Evolutionary conservation across 2,329 filamentous ascomycete species (phyloP), one percentile per base, ranked within the genome.

Genomic region (Zymoseptoria pseudotritici): DNA sequence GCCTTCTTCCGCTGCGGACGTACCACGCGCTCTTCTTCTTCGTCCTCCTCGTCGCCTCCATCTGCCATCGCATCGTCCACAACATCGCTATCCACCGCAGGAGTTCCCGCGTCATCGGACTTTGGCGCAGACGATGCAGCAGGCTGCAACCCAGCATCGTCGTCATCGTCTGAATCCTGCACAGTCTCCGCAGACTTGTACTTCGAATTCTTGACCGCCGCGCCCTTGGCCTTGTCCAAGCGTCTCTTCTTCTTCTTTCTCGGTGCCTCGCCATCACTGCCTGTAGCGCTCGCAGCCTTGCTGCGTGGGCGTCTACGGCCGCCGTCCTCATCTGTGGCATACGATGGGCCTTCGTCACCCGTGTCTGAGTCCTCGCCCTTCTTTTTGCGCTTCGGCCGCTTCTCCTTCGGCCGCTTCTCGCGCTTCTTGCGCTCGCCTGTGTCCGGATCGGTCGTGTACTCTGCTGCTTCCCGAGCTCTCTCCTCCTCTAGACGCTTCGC

Each of bases 151-250:
- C 59, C 66, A 53, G 59, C 67, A n/a, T 62, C 62, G 2, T 80
- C 80, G 11, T 83, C 83, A 17, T 83, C 84, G 64, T 89, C 87
- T 62, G 87, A 90, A 63, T 93, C 89, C 52, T 90, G 87, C 26
- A 96, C 86, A 63, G 91, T 84, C 75, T 96, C 91, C 1, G 83
- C 86, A 55, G 88, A 92, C 82, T 96, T 96, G 80, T 84, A 96
- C 75, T 96, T 95, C 73, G 64, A 66, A 53, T 62, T 67, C 60
- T 68, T 70, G 74, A 75, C 65, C 55, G 73, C 75, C 63, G 70
- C 68, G 66, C 71, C 67, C 69, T 83, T 83, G 61, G 82, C 75
- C 66, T 85, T 83, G 56, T 86, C 69, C 69, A 82, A 82, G 72
- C 83, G 79, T 71, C 82, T 82, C 77, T 86, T 86, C 75, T 82